Base-by-base conservation (phyloP, 2,329 filamentous ascomycete species). In the Alternaria viburni region DNA sequence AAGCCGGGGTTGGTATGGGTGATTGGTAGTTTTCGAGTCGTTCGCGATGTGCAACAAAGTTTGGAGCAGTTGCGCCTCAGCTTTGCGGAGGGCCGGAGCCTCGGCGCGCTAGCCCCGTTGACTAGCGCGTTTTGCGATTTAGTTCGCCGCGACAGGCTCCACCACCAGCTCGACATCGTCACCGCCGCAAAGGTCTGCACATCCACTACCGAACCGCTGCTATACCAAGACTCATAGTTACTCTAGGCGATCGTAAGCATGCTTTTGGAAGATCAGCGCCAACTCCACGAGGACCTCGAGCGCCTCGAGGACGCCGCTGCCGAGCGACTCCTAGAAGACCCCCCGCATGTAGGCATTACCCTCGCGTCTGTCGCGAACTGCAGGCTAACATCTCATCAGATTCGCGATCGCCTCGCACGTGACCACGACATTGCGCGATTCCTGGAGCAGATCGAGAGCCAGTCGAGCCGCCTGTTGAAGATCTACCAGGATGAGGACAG, bases 201-300 rank as follows among this genome's bases (percentile, higher is more conserved):
- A 46, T 51, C 60, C 13, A 56, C 63, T 54, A 57, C 44, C 57
- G 47, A 54, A 36, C 65, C 62, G 41, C 58, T 65, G 36, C 62
- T 57, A 58, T 51, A 64, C 49, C 54, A 30, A 54, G 52, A 70
- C 68, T 72, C 64, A 74, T 70, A 56, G 13, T 44, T 47, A 26
- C 47, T 57, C 60, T 51, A 73, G 67, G 71, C 69, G 72, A 68
- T 59, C 56, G 66, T 67, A 69, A 78, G 46, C 41, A 89, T 97
- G 93, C 84, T 97, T 71, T 83, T 97, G 68, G 96, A 99, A 85
- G 94, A 98, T 73, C 91, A 98, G 82, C 89, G 96, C 73, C 93
- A 93, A 75, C 88, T 97, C 73, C 94, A 97, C 74, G 96, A 99
- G 87, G 96, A 99, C 82, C 84, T 99, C 54, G 96, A 99, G 86